Evolutionary conservation across 2,329 filamentous ascomycete species (phyloP).

Genomic region (Pezicula neosporulosa): DNA sequence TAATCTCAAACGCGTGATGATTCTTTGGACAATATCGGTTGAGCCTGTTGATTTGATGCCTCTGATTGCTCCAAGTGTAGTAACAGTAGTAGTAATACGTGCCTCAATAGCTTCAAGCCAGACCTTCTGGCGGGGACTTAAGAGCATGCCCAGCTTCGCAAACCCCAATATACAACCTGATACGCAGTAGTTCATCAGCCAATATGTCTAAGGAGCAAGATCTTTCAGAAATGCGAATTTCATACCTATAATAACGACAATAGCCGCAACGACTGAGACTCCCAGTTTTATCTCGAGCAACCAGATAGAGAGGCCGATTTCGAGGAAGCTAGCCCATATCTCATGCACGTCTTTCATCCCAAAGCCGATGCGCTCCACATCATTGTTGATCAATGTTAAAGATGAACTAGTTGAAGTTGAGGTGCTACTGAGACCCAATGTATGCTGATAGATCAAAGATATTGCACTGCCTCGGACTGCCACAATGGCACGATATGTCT

Average conservation of each 20-base stretch:
- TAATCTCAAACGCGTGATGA: constrained; percentile 5
- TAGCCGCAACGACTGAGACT: constrained; percentile 1
- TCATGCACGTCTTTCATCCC: constrained; percentile 26
- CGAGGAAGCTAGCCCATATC: constrained; percentile 33
- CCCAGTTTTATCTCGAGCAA: constrained; percentile 22
- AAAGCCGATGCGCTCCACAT: constrained; percentile 20
- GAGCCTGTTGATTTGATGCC: constrained; percentile 5
- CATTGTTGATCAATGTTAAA: constrained; percentile 19
- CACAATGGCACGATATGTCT: background rate
- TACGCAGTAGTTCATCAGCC: background rate
- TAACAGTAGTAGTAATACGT: constrained; percentile 2
- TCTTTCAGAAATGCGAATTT: background rate
- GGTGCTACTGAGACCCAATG: constrained; percentile 2
- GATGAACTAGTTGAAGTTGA: constrained; percentile 3
- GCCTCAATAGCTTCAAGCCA: constrained; percentile 9
- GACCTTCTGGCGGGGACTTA: background rate
- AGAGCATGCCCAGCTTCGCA: background rate
- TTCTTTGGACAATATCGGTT: constrained; percentile 2
- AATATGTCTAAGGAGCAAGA: background rate
- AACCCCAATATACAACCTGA: background rate
- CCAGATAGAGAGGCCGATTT: constrained; percentile 31
- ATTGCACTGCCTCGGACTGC: constrained; percentile 4
- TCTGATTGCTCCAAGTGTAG: constrained; percentile 4
- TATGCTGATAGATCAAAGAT: constrained; percentile 7
- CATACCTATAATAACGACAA: constrained; percentile 1